Evolutionary conservation across 169 alveolate genomes (phyloP).

Genomic region (Eimeria brunetti): DNA sequence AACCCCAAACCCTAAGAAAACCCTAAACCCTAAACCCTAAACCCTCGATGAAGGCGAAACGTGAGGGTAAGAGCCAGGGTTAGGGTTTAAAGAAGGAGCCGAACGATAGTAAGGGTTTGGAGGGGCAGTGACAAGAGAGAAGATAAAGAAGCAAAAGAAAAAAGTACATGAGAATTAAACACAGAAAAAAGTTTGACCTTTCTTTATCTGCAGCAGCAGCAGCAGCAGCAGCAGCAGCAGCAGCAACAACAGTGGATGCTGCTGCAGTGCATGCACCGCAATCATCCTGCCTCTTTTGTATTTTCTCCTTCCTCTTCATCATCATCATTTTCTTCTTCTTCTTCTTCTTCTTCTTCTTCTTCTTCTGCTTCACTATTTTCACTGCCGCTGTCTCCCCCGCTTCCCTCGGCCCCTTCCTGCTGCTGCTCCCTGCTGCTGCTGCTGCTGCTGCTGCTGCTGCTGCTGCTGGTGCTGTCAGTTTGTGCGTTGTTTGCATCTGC

Average conservation of each 20-base stretch:
- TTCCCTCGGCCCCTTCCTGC: not conserved
- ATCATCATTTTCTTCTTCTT: no score
- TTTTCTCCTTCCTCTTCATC: not conserved
- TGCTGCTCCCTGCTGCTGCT: not conserved
- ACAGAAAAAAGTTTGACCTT: not conserved
- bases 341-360: conserved; percentile 2
- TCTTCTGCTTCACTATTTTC: not conserved
- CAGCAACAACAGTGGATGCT: no score
- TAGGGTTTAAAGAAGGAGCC: not conserved
- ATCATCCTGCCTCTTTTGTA: not conserved
- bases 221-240: not conserved
- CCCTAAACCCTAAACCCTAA: not conserved
- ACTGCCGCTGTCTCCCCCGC: not conserved
- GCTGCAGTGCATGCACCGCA: no score
- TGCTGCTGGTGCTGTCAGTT: not conserved
- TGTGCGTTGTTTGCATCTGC: not conserved
- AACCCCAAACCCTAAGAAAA: no score
- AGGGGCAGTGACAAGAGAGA: not conserved
- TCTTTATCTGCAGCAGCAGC: not conserved
- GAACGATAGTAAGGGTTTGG: not conserved
- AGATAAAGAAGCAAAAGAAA: no score
- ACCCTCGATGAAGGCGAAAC: not conserved
- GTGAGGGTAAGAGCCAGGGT: not conserved
- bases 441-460: conserved; percentile 9
- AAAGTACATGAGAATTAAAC: not conserved